phyloP scores from a whole-genome alignment of 208 protist species.

The Plasmodiophora brassicae region DNA sequence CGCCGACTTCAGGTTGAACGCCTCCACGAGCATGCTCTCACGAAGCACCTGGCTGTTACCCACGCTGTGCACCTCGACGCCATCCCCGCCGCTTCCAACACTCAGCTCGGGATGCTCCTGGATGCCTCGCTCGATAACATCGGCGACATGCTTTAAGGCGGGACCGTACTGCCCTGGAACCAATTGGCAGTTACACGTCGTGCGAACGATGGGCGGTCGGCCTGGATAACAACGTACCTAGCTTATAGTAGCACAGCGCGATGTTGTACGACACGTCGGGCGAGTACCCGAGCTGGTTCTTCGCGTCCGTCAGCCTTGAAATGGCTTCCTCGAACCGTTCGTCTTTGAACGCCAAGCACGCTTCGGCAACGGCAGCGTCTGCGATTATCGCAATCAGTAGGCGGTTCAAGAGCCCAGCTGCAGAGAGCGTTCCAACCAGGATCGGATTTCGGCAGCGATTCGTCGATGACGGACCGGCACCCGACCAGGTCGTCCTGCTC shows the following conservation, averaged over 20 bases:
- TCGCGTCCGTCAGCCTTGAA: conserved; percentile 80
- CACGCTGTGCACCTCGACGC: conserved; percentile 80
- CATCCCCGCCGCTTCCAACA: conserved; percentile 80
- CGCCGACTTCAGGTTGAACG: conserved; percentile 92
- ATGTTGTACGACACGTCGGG: conserved; percentile 88
- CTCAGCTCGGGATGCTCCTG: conserved; percentile 76
- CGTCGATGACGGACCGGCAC: not conserved
- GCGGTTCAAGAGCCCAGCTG: too few species aligned
- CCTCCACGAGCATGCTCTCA: conserved; percentile 88
- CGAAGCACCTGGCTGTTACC: conserved; percentile 85
- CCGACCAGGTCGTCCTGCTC: conserved; percentile 42
- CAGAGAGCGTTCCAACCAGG: not conserved
- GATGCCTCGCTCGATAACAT: conserved; percentile 88
- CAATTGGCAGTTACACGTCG: too few species aligned
- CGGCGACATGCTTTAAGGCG: conserved; percentile 80
- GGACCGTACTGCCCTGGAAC: conserved; percentile 63
- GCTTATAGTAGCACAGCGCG: conserved; percentile 85
- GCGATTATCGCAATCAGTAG: too few species aligned
- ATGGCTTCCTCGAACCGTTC: conserved; percentile 81
- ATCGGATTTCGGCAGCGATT: not conserved
- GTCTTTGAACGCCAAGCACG: conserved; percentile 62
- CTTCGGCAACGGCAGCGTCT: conserved; percentile 46
- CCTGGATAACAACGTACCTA: conserved; percentile 70
- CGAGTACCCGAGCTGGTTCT: conserved; percentile 75
- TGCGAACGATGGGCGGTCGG: too few species aligned